A percentile compares a stretch with the other conserved stretches of the same genome.
phyloP scores from a whole-genome alignment of 495 filamentous ascomycete species.

The Daldinia concentrica region DNA sequence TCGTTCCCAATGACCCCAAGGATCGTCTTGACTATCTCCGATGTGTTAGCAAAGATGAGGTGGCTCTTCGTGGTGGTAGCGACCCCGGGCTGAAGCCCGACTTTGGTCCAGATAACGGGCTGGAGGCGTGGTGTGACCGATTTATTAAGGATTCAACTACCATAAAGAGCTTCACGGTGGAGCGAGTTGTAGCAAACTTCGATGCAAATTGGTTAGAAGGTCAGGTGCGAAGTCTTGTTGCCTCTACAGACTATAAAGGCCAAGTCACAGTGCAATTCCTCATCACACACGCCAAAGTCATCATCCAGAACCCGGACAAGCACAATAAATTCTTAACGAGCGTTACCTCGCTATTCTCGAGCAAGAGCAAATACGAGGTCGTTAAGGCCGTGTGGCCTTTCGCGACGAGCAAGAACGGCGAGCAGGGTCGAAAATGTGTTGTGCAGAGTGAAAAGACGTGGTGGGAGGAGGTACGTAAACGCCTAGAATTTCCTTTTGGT shows the following conservation, averaged over 20 bases:
- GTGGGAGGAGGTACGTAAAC: conserved; percentile 53
- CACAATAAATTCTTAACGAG: conserved; percentile 54
- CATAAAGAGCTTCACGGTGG: conserved; percentile 60
- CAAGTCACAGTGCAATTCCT: conserved; percentile 61
- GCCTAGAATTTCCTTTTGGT: neutral
- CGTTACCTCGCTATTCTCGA: conserved; percentile 52
- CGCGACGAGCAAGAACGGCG: conserved; percentile 52
- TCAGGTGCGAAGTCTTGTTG: conserved; percentile 58
- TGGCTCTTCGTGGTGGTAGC: conserved; percentile 57
- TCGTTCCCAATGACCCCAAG: conserved; percentile 52
- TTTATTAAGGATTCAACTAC: conserved; percentile 58
- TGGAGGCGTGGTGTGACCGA: conserved; percentile 60
- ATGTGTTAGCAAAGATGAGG: conserved; percentile 57
- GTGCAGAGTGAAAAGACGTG: conserved; percentile 64
- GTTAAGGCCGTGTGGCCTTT: conserved; percentile 61
- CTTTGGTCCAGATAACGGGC: conserved; percentile 46
- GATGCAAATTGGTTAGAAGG: conserved; percentile 63
- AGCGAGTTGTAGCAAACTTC: conserved; percentile 60
- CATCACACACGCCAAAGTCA: conserved; percentile 58
- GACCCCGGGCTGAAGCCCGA: conserved; percentile 52
- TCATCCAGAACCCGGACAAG: conserved; percentile 58
- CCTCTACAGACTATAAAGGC: conserved; percentile 56
- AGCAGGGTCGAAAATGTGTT: conserved; percentile 51
- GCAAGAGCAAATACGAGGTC: conserved; percentile 60
- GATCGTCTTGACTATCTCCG: conserved; percentile 62